Conservation (phyloP, 768 basidiomycete genomes). For the Lentinula detonsa region DNA sequence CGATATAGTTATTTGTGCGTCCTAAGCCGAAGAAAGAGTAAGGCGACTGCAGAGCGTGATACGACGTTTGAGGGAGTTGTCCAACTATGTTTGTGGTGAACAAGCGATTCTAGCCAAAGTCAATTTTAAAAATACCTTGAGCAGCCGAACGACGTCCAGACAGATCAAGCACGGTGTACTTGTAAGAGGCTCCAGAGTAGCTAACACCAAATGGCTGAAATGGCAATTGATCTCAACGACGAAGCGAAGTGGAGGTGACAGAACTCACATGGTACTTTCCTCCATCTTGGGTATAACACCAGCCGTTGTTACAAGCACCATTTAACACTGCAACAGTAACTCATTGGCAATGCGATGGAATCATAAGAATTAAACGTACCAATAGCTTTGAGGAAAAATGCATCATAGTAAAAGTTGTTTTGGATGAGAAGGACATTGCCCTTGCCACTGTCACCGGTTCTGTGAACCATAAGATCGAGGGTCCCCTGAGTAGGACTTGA, state of each 20-base stretch:
- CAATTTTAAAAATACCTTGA: constrained; percentile 50
- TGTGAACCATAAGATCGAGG: constrained; percentile 87
- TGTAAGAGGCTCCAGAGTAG: constrained; percentile 92
- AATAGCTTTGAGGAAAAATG: constrained; percentile 96
- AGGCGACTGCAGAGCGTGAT: constrained; percentile 85
- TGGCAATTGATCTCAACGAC: neutral
- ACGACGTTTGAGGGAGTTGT: constrained; percentile 90
- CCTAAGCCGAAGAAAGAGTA: constrained; percentile 97
- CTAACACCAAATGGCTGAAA: constrained; percentile 86
- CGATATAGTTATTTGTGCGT: constrained; percentile 98
- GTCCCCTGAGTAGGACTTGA: constrained; percentile 50
- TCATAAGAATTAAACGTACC: constrained; percentile 41
- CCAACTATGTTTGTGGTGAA: constrained; percentile 48
- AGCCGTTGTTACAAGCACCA: constrained; percentile 83
- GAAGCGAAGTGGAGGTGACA: constrained; percentile 1
- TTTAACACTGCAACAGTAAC: constrained; percentile 61
- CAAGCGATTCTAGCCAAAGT: neutral
- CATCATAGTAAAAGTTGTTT: constrained; percentile 98
- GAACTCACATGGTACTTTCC: constrained; percentile 65
- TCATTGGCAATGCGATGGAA: neutral
- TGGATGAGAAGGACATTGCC: constrained; percentile 78
- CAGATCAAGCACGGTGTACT: constrained; percentile 94
- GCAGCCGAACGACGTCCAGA: constrained; percentile 84
- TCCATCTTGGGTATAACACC: constrained; percentile 60
- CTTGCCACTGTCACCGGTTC: constrained; percentile 66